These are phyloP conservation scores for Phytophthora ohioensis DNA, from an alignment of 352 stramenopile species.

Conservation along the genomic window DNA sequence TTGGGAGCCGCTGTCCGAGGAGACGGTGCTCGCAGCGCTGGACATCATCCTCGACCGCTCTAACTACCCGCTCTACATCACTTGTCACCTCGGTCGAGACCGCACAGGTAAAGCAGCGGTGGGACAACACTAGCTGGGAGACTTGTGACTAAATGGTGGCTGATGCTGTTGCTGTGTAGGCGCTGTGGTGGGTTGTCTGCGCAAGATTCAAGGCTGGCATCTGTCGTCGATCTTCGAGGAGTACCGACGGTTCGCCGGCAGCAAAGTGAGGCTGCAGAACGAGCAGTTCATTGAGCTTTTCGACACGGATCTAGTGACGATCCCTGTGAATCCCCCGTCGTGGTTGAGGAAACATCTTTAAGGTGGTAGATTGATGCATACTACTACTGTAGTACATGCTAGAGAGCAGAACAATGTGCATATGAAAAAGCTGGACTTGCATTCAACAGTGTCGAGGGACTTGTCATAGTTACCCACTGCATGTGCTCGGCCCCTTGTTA, in stretches of 20 bases:
- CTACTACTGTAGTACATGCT: neutral
- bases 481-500: conserved; percentile 1
- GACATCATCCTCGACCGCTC: conserved; percentile 90
- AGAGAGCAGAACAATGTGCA: neutral
- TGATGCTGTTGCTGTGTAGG: conserved; percentile 40
- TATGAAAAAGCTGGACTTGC: conserved; percentile 29
- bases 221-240: conserved; percentile 95
- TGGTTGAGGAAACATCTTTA: conserved; percentile 74
- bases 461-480: conserved; percentile 16
- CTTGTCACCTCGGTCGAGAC: conserved; percentile 91
- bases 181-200: conserved; percentile 89
- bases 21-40: conserved; percentile 92
- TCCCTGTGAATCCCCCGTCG: conserved; percentile 75
- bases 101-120: conserved; percentile 67
- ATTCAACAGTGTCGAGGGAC: conserved; percentile 33
- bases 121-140: neutral
- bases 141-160: conserved; percentile 1
- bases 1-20: conserved; percentile 88
- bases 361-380: conserved; percentile 24
- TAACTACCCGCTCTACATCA: conserved; percentile 93
- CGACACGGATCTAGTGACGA: conserved; percentile 92
- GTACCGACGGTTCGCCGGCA: conserved; percentile 91
- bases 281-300: conserved; percentile 97
- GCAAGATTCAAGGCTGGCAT: conserved; percentile 94
- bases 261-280: conserved; percentile 92